phyloP scores from a whole-genome alignment of 371 early-diverging fungal genomes.

The Syncephalastrum monosporum region DNA sequence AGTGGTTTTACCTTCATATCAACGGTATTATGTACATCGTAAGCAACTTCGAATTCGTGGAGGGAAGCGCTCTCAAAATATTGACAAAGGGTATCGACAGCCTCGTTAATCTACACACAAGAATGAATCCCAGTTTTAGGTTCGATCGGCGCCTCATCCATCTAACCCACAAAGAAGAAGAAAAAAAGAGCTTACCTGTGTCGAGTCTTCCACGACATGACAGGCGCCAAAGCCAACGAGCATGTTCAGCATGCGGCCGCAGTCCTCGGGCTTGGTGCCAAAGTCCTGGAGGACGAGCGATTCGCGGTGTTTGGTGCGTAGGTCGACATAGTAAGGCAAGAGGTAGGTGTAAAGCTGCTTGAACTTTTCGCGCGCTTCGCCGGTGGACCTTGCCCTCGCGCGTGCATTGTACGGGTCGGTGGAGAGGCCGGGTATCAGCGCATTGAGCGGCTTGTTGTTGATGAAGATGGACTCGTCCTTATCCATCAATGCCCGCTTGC shows the following conservation, averaged over 20 bases:
- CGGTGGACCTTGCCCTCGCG: constrained; percentile 51
- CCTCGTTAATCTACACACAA: constrained; percentile 26
- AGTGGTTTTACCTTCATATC: constrained; percentile 57
- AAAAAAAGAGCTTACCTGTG: constrained; percentile 36
- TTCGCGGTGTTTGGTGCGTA: constrained; percentile 61
- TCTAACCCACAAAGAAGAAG: too few species aligned
- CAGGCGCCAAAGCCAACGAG: constrained; percentile 60
- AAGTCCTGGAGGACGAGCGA: constrained; percentile 71
- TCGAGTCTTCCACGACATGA: constrained; percentile 52
- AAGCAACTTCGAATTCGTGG: constrained; percentile 80
- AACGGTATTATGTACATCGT: constrained; percentile 60
- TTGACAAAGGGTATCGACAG: constrained; percentile 67
- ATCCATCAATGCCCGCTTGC: constrained; percentile 34
- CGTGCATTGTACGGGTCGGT: constrained; percentile 56
- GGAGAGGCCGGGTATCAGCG: constrained; percentile 58
- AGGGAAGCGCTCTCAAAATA: constrained; percentile 79
- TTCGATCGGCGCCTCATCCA: not conserved
- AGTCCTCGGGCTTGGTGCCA: constrained; percentile 63
- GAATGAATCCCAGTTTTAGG: not conserved
- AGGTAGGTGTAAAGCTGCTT: constrained; percentile 62
- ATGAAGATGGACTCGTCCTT: constrained; percentile 32
- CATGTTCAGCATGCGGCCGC: constrained; percentile 64
- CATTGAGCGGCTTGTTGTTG: constrained; percentile 48
- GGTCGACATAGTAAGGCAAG: constrained; percentile 73
- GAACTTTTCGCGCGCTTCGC: constrained; percentile 67